These are phyloP conservation scores for Beauveria scarabaeidicola DNA, from an alignment of 2,329 filamentous ascomycete species.

Conservation along the genomic window DNA sequence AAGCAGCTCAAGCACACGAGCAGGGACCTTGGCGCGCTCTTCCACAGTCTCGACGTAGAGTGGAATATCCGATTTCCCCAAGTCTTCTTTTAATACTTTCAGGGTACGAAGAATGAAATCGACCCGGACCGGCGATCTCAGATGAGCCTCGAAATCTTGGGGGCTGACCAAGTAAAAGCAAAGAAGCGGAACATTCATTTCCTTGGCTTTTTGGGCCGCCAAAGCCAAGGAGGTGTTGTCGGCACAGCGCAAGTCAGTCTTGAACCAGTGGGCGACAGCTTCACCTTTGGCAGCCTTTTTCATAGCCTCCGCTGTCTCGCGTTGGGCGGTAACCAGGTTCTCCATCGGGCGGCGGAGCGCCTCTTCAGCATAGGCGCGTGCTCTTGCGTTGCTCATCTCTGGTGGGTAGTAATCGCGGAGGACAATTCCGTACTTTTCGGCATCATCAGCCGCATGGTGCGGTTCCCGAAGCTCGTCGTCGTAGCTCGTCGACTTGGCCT, in stretches of 20 bases:
- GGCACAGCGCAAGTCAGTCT: constrained; percentile 62
- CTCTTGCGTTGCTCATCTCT: constrained; percentile 77
- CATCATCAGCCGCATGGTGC: constrained; percentile 37
- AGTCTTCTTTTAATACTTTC: constrained; percentile 52
- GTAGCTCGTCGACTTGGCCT: constrained; percentile 23
- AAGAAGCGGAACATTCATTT: constrained; percentile 62
- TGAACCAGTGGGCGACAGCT: constrained; percentile 84
- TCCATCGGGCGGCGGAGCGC: constrained; percentile 67
- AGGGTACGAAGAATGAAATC: constrained; percentile 75
- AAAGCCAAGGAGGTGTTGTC: constrained; percentile 67
- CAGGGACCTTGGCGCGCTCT: constrained; percentile 53
- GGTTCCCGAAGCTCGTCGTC: constrained; percentile 32
- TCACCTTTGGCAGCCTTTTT: constrained; percentile 20
- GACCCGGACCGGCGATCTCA: constrained; percentile 62
- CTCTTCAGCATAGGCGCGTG: constrained; percentile 62
- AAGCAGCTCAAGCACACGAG: constrained; percentile 55
- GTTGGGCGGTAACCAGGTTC: constrained; percentile 47
- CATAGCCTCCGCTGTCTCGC: constrained; percentile 44
- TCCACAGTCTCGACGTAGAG: constrained; percentile 66
- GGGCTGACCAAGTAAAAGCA: constrained; percentile 73
- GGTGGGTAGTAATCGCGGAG: constrained; percentile 71
- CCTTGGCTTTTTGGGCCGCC: constrained; percentile 57
- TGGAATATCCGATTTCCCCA: constrained; percentile 67
- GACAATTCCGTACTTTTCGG: constrained; percentile 53
- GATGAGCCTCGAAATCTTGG: constrained; percentile 75